Conservation (phyloP, 495 filamentous ascomycete species). For the Aspergillus affinis region DNA sequence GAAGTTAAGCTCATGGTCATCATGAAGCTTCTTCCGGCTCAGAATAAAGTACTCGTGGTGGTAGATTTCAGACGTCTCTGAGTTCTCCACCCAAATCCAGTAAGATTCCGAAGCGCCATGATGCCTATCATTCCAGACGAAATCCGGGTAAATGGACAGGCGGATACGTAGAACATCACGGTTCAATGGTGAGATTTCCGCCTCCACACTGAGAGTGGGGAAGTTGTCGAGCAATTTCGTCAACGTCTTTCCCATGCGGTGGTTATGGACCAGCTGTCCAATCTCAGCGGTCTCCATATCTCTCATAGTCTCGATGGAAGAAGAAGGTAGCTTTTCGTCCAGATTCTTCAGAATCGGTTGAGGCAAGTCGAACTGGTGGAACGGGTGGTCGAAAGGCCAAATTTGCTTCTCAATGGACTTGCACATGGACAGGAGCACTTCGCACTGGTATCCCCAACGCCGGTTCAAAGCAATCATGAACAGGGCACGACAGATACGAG, state of each 20-base stretch:
- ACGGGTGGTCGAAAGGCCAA: constrained; percentile 92
- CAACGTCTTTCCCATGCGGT: constrained; percentile 78
- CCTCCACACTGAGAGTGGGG: constrained; percentile 83
- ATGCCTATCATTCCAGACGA: constrained; percentile 92
- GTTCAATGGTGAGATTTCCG: constrained; percentile 94
- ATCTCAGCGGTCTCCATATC: constrained; percentile 95
- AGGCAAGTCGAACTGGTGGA: constrained; percentile 91
- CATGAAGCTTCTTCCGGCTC: constrained; percentile 80
- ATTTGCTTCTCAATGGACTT: constrained; percentile 95
- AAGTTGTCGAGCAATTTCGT: constrained; percentile 84
- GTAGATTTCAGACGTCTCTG: constrained; percentile 95
- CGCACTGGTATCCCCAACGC: constrained; percentile 90
- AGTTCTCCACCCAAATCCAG: constrained; percentile 99
- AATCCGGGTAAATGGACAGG: constrained; percentile 82
- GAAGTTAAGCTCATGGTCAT: constrained; percentile 96
- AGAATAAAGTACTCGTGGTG: constrained; percentile 97
- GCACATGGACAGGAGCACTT: constrained; percentile 83
- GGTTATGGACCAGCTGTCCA: constrained; percentile 87
- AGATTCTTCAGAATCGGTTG: constrained; percentile 78
- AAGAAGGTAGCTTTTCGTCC: constrained; percentile 68
- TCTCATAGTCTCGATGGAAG: constrained; percentile 75
- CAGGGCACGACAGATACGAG: constrained; percentile 87
- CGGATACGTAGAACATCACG: constrained; percentile 88
- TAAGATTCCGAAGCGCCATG: constrained; percentile 94
- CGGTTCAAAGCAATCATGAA: constrained; percentile 98